Base-by-base conservation (phyloP, 2,329 filamentous ascomycete genomes). In the Pseudogymnoascus sp. region DNA sequence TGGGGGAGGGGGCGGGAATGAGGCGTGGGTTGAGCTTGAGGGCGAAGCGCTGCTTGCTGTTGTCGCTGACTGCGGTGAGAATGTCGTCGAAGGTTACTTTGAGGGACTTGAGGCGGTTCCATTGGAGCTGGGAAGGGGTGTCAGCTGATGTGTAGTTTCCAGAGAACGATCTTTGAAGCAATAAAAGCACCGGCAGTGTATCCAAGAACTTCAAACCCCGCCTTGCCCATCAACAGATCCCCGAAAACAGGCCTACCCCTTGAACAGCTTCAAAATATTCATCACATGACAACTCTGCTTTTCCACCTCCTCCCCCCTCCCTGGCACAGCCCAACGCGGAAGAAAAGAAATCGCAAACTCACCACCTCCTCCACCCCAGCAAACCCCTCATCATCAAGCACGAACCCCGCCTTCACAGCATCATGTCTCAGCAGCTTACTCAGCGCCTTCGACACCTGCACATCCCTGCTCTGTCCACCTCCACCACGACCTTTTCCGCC, bases 31-130 rank as follows among this genome's bases (percentile, higher is more conserved):
- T 82, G 53, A 83, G 83, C 62, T 91, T 87, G 71, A 97, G 80
- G 1, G 87, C 84, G 79, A 96, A 99, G 40, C 95, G 89, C 75
- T 97, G 89, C 78, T 99, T 99, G 71, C 93, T 90, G 72, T 91
- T 96, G 59, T 83, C 83, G 13, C 79, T 75, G 11, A 97, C 92
- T 15, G 88, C 82, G 9, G 80, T 74, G 62, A 83, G 79, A 66
- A 99, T 81, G 68, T 97, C 93, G 2, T 80, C 77, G 64, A 96
- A 83, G 0, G 88, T 89, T n/a, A 89, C 83, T 65, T 89, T 81
- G 9, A 96, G 80, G 3, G 83, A 85, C 66, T 83, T 84, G 62
- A 97, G 64, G 70, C 75, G 69, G 67, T 72, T 63, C 74, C 73
- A 74, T 69, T 70, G 63, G 64, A 74, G 68, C 72, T 75, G 31